phyloP scores from a whole-genome alignment of 179 eudicot genomes.

The Heliamphora ciliata region DNA sequence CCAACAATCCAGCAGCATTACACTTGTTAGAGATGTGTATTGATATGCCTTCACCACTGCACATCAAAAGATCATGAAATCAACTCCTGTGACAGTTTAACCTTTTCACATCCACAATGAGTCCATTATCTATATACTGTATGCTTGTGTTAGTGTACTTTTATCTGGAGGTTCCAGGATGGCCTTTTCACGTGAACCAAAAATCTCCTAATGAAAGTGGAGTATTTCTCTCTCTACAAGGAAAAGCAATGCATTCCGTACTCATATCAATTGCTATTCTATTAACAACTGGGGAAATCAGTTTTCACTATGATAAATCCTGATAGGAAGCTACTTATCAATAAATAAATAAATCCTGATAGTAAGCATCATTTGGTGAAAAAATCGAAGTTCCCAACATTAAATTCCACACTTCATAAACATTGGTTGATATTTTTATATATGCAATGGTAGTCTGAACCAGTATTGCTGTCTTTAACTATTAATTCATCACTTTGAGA shows the following conservation, averaged over 20 bases:
- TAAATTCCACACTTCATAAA: not conserved
- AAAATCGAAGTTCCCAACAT: not conserved
- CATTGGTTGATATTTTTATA: not conserved
- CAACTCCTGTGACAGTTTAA: constrained; percentile 4
- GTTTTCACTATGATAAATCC: not conserved
- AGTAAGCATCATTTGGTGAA: no score
- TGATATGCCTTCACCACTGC: constrained; percentile 88
- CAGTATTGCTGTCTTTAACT: not conserved
- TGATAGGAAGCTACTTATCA: no score
- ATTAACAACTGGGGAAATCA: no score
- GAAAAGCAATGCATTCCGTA: not conserved
- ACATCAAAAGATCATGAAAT: constrained; percentile 12
- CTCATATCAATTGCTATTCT: not conserved
- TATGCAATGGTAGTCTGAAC: not conserved
- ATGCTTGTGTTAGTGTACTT: not conserved
- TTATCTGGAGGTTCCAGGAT: not conserved
- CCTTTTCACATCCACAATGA: constrained; percentile 5
- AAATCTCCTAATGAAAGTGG: not conserved
- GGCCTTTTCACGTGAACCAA: not conserved
- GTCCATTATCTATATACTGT: not conserved
- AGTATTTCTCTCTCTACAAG: not conserved
- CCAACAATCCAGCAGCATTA: constrained; percentile 93
- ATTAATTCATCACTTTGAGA: no score
- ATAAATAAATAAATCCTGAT: no score
- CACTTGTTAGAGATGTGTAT: constrained; percentile 72